Evolutionary conservation across 164 flowering plant genomes (phyloP), one percentile per base, ranked within the genome.

Genomic region (Pachysandra terminalis): DNA sequence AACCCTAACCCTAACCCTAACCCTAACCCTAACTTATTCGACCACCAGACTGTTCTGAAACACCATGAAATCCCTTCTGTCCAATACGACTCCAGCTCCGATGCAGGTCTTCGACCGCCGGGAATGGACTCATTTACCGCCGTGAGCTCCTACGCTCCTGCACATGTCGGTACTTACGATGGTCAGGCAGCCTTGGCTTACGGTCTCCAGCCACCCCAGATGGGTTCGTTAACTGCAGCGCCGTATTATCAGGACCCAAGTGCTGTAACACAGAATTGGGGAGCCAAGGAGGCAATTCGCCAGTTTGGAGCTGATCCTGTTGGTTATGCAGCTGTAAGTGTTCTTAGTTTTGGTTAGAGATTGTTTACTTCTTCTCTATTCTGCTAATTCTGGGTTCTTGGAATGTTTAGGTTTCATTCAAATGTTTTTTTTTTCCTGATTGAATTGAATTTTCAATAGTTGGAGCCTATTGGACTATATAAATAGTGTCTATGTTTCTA

Each of bases 261-360:
- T 58, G 61, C 61, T 0, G 28, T 35, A 23, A 19, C 21, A 7
- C 66, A 57, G 23, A 49, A 45, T 64, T 64, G 63, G 68, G 67
- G 22, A 1, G 19, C 35, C 8, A 57, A 57, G 45, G 68, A 63
- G 58, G 62, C 68, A 14, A 24, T 70, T 41, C 56, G 58, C 63
- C 56, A 40, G 26, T 64, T 35, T 57, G 68, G 73, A 1, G 22
- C 24, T 25, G 62, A 70, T 56, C 73, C 67, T 1, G 40, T 51
- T 63, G 57, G 28, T 17, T 41, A 21, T 49, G 61, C 56, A 64
- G 19, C 57, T 57, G 68, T 71, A 52, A 71, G 68, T 71, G 19
- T 51, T 27, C 6, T 58, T 58, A 12, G 0, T n/a, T 9, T 12
- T 7, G 19, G 16, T 15, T 12, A 28, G 40, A n/a, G 24, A 26